Conservation (phyloP, 169 alveolate genomes). For the Theileria luwenshuni region DNA sequence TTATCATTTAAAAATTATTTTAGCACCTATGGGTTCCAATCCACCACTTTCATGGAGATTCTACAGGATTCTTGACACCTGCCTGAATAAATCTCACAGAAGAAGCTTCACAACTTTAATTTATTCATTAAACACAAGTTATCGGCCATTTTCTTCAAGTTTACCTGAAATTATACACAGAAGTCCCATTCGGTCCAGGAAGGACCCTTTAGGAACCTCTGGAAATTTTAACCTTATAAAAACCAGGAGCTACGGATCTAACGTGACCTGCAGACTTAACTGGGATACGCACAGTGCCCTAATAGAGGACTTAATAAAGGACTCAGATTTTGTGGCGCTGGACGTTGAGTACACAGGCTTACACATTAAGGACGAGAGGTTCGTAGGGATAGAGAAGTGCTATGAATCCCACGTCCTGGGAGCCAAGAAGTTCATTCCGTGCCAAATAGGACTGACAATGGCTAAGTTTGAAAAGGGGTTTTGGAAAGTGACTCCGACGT, state of each 20-base stretch:
- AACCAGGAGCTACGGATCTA: too few species aligned
- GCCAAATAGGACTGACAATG: slow-evolving; percentile 85
- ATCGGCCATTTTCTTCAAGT: too few species aligned
- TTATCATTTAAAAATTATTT: background rate
- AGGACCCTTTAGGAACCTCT: too few species aligned
- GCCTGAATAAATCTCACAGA: background rate
- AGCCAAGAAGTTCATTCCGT: slow-evolving; percentile 82
- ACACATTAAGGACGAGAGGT: slow-evolving; percentile 80
- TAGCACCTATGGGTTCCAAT: background rate
- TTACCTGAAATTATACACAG: too few species aligned
- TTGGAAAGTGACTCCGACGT: slow-evolving; percentile 84
- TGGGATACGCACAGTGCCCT: slow-evolving; percentile 61
- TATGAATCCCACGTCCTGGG: slow-evolving; percentile 87
- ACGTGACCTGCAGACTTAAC: slow-evolving; percentile 31
- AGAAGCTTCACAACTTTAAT: slow-evolving; percentile 4
- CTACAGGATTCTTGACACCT: background rate
- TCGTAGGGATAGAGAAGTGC: slow-evolving; percentile 81
- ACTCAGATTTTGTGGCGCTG: slow-evolving; percentile 76
- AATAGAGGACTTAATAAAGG: slow-evolving; percentile 56
- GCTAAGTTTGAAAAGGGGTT: slow-evolving; percentile 65
- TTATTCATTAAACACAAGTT: too few species aligned
- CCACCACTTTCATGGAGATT: background rate
- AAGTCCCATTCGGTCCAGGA: too few species aligned
- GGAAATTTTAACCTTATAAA: too few species aligned
- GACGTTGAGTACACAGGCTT: slow-evolving; percentile 82